phyloP scores from a whole-genome alignment of 208 protist species.

The Acanthamoeba rhysodes region DNA sequence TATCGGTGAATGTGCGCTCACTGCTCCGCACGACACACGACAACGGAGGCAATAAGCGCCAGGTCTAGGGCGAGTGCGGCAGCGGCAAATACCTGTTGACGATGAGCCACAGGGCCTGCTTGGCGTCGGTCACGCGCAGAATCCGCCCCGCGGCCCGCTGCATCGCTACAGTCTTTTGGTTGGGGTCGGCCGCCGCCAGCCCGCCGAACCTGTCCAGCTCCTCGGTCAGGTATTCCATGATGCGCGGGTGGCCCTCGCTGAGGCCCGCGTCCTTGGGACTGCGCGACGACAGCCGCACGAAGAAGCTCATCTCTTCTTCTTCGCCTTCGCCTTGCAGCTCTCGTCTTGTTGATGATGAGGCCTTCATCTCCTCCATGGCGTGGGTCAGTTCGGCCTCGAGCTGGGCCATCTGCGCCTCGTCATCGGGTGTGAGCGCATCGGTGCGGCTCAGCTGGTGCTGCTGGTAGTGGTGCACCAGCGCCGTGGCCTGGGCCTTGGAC shows the following conservation, averaged over 20 bases:
- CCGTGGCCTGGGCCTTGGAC: not conserved
- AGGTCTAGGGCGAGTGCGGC: not conserved
- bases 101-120: slow-evolving; percentile 23
- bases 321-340: not conserved
- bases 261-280: slow-evolving; percentile 76
- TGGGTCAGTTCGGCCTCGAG: not conserved
- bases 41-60: not conserved
- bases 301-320: not conserved
- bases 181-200: not conserved
- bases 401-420: not conserved
- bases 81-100: slow-evolving; percentile 34
- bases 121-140: slow-evolving; percentile 49
- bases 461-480: slow-evolving; percentile 60
- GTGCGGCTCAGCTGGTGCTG: not conserved
- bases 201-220: slow-evolving; percentile 54
- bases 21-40: not conserved
- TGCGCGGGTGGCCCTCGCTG: slow-evolving; percentile 12
- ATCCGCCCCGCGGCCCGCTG: slow-evolving; percentile 54
- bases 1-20: slow-evolving; percentile 65
- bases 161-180: slow-evolving; percentile 19
- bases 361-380: slow-evolving; percentile 16
- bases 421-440: not conserved
- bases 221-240: slow-evolving; percentile 39
- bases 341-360: not conserved
- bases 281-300: slow-evolving; percentile 69